Conservation (phyloP, 2,329 filamentous ascomycete species). For the Magnaporthales sp. region DNA sequence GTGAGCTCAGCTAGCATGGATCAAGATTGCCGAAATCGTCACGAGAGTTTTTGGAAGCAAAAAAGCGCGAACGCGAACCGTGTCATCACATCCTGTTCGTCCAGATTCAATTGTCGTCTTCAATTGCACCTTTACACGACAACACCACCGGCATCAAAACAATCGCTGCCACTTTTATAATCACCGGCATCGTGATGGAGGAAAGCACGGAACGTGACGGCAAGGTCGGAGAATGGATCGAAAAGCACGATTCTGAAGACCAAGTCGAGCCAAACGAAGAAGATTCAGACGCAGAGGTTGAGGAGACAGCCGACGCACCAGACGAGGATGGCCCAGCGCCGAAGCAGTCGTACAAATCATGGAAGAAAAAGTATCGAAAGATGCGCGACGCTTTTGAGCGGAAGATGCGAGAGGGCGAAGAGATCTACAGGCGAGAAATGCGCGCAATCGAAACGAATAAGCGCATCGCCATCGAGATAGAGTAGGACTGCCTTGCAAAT, state of each 20-base stretch:
- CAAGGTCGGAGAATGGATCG: slow-evolving; percentile 1
- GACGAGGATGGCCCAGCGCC: slow-evolving; percentile 19
- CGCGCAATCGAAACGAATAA: slow-evolving; percentile 73
- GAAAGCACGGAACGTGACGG: background rate
- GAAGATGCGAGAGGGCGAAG: slow-evolving; percentile 72
- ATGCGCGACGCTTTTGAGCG: slow-evolving; percentile 73
- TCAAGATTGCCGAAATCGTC: background rate
- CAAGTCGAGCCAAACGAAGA: background rate
- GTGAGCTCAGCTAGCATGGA: background rate
- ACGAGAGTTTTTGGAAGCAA: background rate
- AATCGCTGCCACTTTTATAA: background rate
- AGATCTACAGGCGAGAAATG: slow-evolving; percentile 72
- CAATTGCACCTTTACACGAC: background rate
- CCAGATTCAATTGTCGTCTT: background rate
- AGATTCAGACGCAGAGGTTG: slow-evolving; percentile 27
- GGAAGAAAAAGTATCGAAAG: slow-evolving; percentile 93
- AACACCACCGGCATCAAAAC: background rate
- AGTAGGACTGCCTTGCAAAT: slow-evolving; percentile 47
- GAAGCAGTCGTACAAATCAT: slow-evolving; percentile 54
- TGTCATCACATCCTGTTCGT: background rate
- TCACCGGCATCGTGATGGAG: background rate
- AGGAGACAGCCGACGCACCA: slow-evolving; percentile 26
- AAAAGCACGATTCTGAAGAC: slow-evolving; percentile 21
- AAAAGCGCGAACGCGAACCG: background rate
- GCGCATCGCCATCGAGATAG: slow-evolving; percentile 81